These are phyloP conservation scores for Berberis vulgaris DNA, from an alignment of 164 flowering plant genomes.

Conservation along the genomic window DNA sequence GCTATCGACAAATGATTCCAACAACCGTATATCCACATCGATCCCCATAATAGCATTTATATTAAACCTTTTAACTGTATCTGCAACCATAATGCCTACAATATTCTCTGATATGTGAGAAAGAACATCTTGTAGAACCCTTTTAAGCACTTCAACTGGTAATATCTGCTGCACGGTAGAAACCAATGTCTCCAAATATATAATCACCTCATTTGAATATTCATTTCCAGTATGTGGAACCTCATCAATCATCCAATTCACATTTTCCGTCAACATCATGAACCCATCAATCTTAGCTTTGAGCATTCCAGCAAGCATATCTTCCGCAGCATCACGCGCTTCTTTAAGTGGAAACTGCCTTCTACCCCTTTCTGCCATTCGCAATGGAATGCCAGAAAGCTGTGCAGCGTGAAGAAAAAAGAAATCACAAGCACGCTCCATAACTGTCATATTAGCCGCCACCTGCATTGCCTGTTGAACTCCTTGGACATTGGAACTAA, in stretches of 20 bases:
- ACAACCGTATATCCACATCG: slow-evolving; percentile 63
- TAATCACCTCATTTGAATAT: slow-evolving; percentile 88
- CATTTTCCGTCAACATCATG: slow-evolving; percentile 75
- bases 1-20: slow-evolving; percentile 87
- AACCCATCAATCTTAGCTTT: slow-evolving; percentile 83
- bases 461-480: slow-evolving; percentile 92
- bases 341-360: slow-evolving; percentile 72
- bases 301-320: slow-evolving; percentile 73
- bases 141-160: slow-evolving; percentile 59
- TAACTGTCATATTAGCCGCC: slow-evolving; percentile 90
- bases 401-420: slow-evolving; percentile 95
- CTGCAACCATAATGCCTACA: slow-evolving; percentile 61
- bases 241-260: slow-evolving; percentile 92
- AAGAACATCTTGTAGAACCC: slow-evolving; percentile 75
- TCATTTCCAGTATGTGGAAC: slow-evolving; percentile 70
- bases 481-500: slow-evolving; percentile 57
- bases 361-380: slow-evolving; percentile 85
- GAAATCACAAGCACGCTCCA: slow-evolving; percentile 95
- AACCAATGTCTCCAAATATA: slow-evolving; percentile 82
- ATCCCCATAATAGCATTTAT: slow-evolving; percentile 76
- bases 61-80: slow-evolving; percentile 78
- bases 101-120: slow-evolving; percentile 79
- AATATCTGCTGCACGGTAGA: slow-evolving; percentile 95
- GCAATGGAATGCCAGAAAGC: slow-evolving; percentile 81
- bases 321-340: slow-evolving; percentile 90